Evolutionary conservation across 768 basidiomycete genomes (phyloP).

Genomic region (Mycena filopes): DNA sequence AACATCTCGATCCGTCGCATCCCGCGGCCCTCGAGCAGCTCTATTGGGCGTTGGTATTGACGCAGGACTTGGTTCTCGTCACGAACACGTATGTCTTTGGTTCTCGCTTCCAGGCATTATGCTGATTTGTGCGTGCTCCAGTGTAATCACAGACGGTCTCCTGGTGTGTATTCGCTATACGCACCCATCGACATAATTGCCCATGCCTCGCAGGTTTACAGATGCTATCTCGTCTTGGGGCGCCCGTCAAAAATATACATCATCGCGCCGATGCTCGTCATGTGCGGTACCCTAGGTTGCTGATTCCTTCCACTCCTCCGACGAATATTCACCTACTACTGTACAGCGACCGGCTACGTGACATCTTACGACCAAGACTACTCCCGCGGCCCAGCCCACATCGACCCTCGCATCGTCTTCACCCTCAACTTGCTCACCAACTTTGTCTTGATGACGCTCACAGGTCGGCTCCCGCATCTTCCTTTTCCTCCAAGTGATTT

Average conservation of each 20-base stretch:
- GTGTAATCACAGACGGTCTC: constrained; percentile 22
- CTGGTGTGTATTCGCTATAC: background rate
- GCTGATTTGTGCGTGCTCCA: background rate
- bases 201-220: background rate
- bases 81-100: constrained; percentile 16
- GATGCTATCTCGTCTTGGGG: constrained; percentile 27
- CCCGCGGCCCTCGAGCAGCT: background rate
- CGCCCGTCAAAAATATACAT: constrained; percentile 10
- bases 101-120: background rate
- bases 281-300: constrained; percentile 21
- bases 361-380: constrained; percentile 30
- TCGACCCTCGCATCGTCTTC: constrained; percentile 26
- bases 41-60: constrained; percentile 2
- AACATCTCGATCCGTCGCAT: background rate
- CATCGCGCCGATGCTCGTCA: constrained; percentile 9
- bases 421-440: constrained; percentile 17
- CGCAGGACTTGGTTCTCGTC: constrained; percentile 14
- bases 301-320: background rate
- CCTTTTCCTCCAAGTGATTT: background rate
- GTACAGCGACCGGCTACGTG: constrained; percentile 23
- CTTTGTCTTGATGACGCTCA: constrained; percentile 21
- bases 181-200: background rate
- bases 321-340: too few species aligned
- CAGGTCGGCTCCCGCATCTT: background rate
- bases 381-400: background rate